Base-by-base conservation (phyloP, 202 grass and related monocot genomes). In the Panicum virgatum region DNA sequence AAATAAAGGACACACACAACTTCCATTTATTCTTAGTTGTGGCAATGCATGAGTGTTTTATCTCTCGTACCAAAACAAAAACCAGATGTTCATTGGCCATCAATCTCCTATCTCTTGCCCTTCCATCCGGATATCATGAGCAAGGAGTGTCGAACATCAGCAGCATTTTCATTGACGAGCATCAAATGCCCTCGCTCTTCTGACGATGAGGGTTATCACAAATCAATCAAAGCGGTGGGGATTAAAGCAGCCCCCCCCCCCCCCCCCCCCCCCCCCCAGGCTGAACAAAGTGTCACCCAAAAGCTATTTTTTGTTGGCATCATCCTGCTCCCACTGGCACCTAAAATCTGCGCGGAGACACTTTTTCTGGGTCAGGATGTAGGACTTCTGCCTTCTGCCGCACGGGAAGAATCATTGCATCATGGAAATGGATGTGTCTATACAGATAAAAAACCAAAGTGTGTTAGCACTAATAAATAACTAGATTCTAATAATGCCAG, bases 241-340 rank as follows among this genome's bases (percentile, higher is more conserved):
- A n/a, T 10, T 70, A 48, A 81, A 63, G 80, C 32, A 64, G 23
- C 16, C 10, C 27, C 6, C 22, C 53, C 47, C 39, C n/a, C n/a
- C n/a, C n/a, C n/a, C n/a, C n/a, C n/a, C n/a, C n/a, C n/a, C n/a
- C n/a, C n/a, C n/a, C n/a, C n/a, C n/a, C n/a, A n/a, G 42, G 23
- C 2, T 39, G 47, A 25, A 77, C 2, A 61, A 69, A 77, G 29
- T 60, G 12, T 53, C 26, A 25, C 36, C 22, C 53, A 52, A 51
- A 78, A 62, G 54, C 44, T n/a, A 54, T 62, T 20, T 56, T 70
- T 39, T 54, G 66, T 63, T 85, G 66, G 34, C 59, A 63, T 72
- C 60, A 44, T 54, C 34, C 18, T 39, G 43, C 53, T 6, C 75
- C 30, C 57, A 54, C 18, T 53, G 46, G 50, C 77, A 22, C 30